Base-by-base conservation (phyloP, 805 yeast species). In the Kregervanrija pseudodelftensis region DNA sequence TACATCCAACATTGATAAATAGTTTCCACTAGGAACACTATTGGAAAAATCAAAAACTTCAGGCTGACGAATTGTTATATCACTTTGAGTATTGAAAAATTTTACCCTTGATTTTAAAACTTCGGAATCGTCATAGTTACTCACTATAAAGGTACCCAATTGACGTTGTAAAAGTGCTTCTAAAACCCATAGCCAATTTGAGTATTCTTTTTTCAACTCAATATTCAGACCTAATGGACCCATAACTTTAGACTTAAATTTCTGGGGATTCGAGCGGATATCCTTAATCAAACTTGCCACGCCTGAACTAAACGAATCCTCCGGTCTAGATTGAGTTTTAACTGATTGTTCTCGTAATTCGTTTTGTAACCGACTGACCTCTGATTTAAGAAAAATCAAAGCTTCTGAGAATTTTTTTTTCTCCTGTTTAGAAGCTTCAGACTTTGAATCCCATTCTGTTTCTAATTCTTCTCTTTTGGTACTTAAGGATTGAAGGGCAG, bases 191-290 rank as follows among this genome's bases (percentile, higher is more conserved):
- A 72, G 64, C 88, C 88, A 90, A 30, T 66, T 59, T 15, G 69
- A 63, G 53, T 63, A 76, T 8, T 73, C 79, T 1, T 65, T 59
- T 54, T 78, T 83, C 11, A 91, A 66, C 4, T 74, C 68, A 2
- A 88, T 68, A 47, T 66, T 65, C 3, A 69, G 51, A 1, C 96
- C 96, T 2, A 91, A 50, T 0, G 99, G 99, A 0, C 98, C 98
- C 13, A 82, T 61, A 0, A 95, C 95, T 33, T 56, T 56, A 2
- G 60, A 54, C 13, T 69, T 70, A 70, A 76, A 80, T 12, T 61
- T 54, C 5, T 47, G 42, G 0, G 51, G 39, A 11, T 66, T 65
- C 2, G 58, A 52, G 28, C 63, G 50, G 7, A 82, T 73, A 5
- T 66, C 74, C 3, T 56, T 50, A 17, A 80, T 52, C 7, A 82